Evolutionary conservation across 2,329 filamentous ascomycete species (phyloP).

Genomic region (Alternaria sp.): DNA sequence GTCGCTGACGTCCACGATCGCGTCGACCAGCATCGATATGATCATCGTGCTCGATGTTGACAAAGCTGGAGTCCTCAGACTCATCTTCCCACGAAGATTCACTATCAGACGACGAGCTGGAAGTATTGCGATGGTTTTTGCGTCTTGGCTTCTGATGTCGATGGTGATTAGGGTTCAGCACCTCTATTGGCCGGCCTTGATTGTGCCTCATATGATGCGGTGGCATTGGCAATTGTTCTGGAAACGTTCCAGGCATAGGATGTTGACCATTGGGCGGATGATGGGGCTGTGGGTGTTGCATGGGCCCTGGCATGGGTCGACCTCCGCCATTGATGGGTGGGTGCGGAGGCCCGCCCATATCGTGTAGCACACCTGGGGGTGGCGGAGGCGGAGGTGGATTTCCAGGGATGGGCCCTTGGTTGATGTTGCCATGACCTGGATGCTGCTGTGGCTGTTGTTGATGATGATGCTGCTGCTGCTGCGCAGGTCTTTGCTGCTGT

Average conservation of each 20-base stretch:
- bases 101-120: conserved; percentile 25
- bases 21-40: conserved; percentile 25
- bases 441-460: conserved; percentile 4
- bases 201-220: conserved; percentile 14
- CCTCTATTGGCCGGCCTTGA: conserved; percentile 14
- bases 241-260: conserved; percentile 30
- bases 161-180: conserved; percentile 14
- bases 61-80: conserved; percentile 19
- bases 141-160: conserved; percentile 28
- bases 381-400: conserved; percentile 17
- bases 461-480: not conserved
- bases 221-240: conserved; percentile 14
- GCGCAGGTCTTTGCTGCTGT: conserved; percentile 18
- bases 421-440: conserved; percentile 5
- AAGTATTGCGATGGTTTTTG: conserved; percentile 14
- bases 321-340: not conserved
- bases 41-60: conserved; percentile 30
- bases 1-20: conserved; percentile 25
- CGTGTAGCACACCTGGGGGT: conserved; percentile 10
- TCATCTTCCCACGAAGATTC: conserved; percentile 26
- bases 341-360: conserved; percentile 1
- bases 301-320: conserved; percentile 10
- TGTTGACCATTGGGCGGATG: not conserved
- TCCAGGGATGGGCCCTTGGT: conserved; percentile 5
- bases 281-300: conserved; percentile 18